These are phyloP conservation scores for Blastobotrys ciferrii DNA, from an alignment of 1,139 yeast species.

Conservation along the genomic window DNA sequence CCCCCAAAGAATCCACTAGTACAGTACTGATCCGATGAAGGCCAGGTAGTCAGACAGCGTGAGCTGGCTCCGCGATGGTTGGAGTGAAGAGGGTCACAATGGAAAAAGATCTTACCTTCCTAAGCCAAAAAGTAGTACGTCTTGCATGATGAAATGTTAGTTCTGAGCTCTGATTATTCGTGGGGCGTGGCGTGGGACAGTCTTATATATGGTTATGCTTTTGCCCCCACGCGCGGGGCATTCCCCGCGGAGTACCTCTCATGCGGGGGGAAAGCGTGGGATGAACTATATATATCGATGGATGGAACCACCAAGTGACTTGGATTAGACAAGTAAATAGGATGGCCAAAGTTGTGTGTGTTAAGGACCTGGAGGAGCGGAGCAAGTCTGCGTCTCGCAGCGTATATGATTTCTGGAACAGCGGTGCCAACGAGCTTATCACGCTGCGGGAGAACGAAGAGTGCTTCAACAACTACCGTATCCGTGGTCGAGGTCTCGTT, in stretches of 20 bases:
- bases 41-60: too few relatives aligned
- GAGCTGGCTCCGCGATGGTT: too few relatives aligned
- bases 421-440: constrained; percentile 39
- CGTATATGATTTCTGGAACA: constrained; percentile 38
- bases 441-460: constrained; percentile 36
- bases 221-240: too few relatives aligned
- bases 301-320: not conserved
- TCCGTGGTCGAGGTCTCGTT: constrained; percentile 46
- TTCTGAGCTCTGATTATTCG: too few relatives aligned
- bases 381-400: constrained; percentile 26
- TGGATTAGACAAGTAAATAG: too few relatives aligned
- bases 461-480: constrained; percentile 34
- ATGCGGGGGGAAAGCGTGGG: not conserved
- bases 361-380: constrained; percentile 27
- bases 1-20: too few relatives aligned
- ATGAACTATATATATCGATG: not conserved
- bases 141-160: not conserved
- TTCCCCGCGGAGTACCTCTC: not conserved
- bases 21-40: too few relatives aligned
- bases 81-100: too few relatives aligned
- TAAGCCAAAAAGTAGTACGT: constrained; percentile 3
- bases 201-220: not conserved
- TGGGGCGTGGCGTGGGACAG: too few relatives aligned
- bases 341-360: constrained; percentile 19
- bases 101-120: not conserved